Base-by-base conservation (phyloP, 2,329 filamentous ascomycete genomes). In the Alternaria tenuissima region DNA sequence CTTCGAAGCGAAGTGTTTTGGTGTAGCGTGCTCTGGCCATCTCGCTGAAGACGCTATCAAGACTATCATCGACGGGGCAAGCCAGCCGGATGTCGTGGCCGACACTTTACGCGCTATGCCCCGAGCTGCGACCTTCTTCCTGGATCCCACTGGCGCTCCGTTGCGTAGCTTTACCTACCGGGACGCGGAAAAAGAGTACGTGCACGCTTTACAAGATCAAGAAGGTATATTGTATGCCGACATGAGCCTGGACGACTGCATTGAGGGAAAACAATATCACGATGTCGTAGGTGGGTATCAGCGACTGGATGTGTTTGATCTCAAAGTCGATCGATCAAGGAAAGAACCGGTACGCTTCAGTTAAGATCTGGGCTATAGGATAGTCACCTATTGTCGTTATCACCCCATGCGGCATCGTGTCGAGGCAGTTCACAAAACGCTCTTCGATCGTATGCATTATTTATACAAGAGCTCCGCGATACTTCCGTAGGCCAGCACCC, bases 1-100 rank as follows among this genome's bases (percentile, higher is more conserved):
- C 62, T 87, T 88, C 62, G 86, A 87, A 56, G 85, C 83, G 0
- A 87, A 87, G 63, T 84, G 81, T 43, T 87, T 87, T 47, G 85
- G 85, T 0, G 79, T 87, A 1, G 68, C 85, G 16, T 85, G 83
- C 62, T 78, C 82, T 0, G 81, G 81, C 0, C 67, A 79, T 22
- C 70, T 87, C 0, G 81, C 79, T 20, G 43, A 78, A 0, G 75
- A 80, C 16, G 78, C 78, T 0, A 77, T 84, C 3, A 72, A 81
- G 2, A 62, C 63, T 0, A 65, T 81, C 4, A 63, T 76, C 0
- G 66, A 64, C 0, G 77, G 76, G 0, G 71, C 78, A 1, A 61
- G 61, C 2, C 62, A 76, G 28, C 57, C 72, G 1, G 73, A 75
- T 6, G 43, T 68, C 7, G 63, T 82, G 1, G 53, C 57, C 0